Conservation (phyloP, 2,329 filamentous ascomycete species). For the Penicillium sp. region DNA sequence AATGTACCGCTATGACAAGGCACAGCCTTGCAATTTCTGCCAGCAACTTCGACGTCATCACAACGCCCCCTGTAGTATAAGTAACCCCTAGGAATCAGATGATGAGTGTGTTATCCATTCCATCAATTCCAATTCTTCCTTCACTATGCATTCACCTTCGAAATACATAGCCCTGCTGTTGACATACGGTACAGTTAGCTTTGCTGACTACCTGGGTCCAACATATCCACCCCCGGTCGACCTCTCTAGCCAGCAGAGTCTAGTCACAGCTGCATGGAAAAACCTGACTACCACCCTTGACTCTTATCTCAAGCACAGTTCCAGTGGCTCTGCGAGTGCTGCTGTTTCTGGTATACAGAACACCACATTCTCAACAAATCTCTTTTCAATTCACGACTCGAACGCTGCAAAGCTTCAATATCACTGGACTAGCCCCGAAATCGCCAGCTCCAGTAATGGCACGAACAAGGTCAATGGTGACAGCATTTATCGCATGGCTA, state of each 20-base stretch:
- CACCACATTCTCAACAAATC: constrained; percentile 41
- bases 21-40: background rate
- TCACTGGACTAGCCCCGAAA: constrained; percentile 29
- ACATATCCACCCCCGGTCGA: constrained; percentile 36
- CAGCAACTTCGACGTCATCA: background rate
- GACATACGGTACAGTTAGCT: background rate
- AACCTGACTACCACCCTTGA: constrained; percentile 30
- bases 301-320: constrained; percentile 3
- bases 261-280: constrained; percentile 34
- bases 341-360: constrained; percentile 16
- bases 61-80: background rate
- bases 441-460: constrained; percentile 28
- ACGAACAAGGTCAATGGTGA: constrained; percentile 41
- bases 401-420: constrained; percentile 34
- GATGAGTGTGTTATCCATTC: background rate
- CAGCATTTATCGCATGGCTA: constrained; percentile 47
- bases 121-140: background rate
- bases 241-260: constrained; percentile 34
- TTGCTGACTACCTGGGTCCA: background rate
- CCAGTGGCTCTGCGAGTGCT: background rate
- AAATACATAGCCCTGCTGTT: background rate
- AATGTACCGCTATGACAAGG: background rate
- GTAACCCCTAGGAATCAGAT: background rate
- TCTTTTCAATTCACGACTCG: constrained; percentile 42
- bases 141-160: background rate